These are phyloP conservation scores for Nemania diffusa DNA, from an alignment of 2,329 filamentous ascomycete genomes.

Conservation along the genomic window DNA sequence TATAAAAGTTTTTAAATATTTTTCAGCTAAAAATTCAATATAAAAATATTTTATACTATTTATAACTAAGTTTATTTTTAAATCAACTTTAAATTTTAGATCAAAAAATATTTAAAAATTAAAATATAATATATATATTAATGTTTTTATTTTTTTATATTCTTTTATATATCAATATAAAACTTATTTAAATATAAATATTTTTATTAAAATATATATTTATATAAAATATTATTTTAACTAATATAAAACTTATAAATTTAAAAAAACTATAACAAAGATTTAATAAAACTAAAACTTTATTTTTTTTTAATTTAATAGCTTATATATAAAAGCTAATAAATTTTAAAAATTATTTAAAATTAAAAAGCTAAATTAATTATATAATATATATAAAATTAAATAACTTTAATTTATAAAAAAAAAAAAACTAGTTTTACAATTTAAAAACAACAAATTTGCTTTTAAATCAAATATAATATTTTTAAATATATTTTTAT, in stretches of 20 bases:
- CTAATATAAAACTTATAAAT: neutral
- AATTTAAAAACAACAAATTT: neutral
- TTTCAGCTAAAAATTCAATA: neutral
- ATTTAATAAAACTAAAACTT: neutral
- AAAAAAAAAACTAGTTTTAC: neutral
- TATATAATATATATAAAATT: neutral
- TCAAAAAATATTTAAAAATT: neutral
- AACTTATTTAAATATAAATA: neutral
- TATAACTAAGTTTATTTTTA: neutral
- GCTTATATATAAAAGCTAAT: slow-evolving; percentile 1
- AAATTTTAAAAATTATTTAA: neutral
- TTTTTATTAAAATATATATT: slow-evolving; percentile 4
- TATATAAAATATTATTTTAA: neutral
- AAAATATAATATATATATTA: neutral
- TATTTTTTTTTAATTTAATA: neutral
- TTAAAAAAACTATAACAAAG: neutral
- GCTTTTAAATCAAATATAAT: neutral
- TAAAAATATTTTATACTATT: slow-evolving; percentile 1
- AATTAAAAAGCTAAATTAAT: slow-evolving; percentile 4
- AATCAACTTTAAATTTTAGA: neutral
- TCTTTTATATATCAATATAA: neutral
- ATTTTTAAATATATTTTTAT: neutral
- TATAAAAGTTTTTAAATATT: neutral
- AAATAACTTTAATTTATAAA: neutral
- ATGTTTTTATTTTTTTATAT: neutral